phyloP scores from a whole-genome alignment of 2,329 filamentous ascomycete genomes.

The Fusarium transvaalense region DNA sequence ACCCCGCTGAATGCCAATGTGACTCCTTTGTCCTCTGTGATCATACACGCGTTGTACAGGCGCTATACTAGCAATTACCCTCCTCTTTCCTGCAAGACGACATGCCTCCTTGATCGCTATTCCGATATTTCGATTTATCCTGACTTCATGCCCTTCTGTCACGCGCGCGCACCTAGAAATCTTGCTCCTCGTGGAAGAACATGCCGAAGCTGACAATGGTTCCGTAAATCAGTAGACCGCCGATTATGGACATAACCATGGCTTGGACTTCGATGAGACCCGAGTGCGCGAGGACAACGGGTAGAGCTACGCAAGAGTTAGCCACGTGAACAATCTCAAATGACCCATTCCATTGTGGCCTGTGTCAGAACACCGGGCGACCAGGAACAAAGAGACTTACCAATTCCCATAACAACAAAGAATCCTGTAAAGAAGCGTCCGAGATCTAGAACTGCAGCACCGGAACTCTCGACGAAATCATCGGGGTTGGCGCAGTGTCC shows the following conservation, averaged over 20 bases:
- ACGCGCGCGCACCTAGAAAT: conserved; percentile 72
- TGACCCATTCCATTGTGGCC: not conserved
- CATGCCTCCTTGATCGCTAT: conserved; percentile 2
- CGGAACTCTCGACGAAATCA: conserved; percentile 90
- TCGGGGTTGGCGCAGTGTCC: conserved; percentile 88
- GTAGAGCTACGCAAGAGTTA: conserved; percentile 74
- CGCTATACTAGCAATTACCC: conserved; percentile 20
- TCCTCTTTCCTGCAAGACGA: conserved; percentile 26
- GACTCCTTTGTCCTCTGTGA: conserved; percentile 26
- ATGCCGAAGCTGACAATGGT: conserved; percentile 98
- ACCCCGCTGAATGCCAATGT: conserved; percentile 41
- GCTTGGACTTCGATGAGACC: conserved; percentile 84
- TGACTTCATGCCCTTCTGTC: not conserved
- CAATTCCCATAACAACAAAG: conserved; percentile 96
- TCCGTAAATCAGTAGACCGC: conserved; percentile 93
- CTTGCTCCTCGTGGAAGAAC: conserved; percentile 98
- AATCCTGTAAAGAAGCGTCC: conserved; percentile 96
- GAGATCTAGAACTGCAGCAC: conserved; percentile 89
- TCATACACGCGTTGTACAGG: conserved; percentile 42
- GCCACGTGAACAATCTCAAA: conserved; percentile 8
- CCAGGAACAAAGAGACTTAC: conserved; percentile 65
- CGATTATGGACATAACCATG: conserved; percentile 94
- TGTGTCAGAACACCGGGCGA: not conserved
- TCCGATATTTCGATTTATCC: not conserved
- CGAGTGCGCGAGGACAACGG: conserved; percentile 88